Evolutionary conservation across 768 basidiomycete species (phyloP), one percentile per base, ranked within the genome.

Genomic region (Auricularia heimuer): DNA sequence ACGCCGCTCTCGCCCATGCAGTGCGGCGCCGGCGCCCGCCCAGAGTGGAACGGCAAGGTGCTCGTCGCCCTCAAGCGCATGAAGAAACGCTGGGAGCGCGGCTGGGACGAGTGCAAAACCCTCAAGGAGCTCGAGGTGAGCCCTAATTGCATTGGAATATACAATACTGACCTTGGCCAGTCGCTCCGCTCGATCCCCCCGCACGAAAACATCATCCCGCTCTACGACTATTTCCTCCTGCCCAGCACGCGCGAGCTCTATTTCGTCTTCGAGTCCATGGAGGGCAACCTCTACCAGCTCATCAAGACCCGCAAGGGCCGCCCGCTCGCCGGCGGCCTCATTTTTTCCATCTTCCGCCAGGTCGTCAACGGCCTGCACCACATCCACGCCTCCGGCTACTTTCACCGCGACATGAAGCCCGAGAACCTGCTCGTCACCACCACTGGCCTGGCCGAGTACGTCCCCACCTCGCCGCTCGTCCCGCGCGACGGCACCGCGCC

Each of bases 191-290:
- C 88, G 67, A 98, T 99, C 73, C 88, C 94, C 39, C 89, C 90
- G 73, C 97, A 99, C 77, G 91, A 91, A 34, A 94, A 96, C 74
- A 93, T 99, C 77, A 98, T 99, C 75, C 96, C 97, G 66, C 82
- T 99, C 70, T 99, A 98, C 81, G 97, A 99, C 77, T 95, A 93
- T 72, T 99, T 98, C 80, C 90, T 99, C 69, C 86, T 94, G n/a
- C 97, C 97, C 3, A 85, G 87, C 69, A 84, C 92, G 67, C 93
- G 92, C 76, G 95, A 99, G 76, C 91, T 99, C 70, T 97, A 98
- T 76, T 98, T 98, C 73, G 96, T 98, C 60, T 99, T 99, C 77
- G 97, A 99, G 77, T 95, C 94, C 72, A 98, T 99, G 97, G 97
- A 99, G 76, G 97, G 97, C 72, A 98, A 99, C 77, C 85, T 99